Base-by-base conservation (phyloP, 2,329 filamentous ascomycete species). In the Diplodia seriata region DNA sequence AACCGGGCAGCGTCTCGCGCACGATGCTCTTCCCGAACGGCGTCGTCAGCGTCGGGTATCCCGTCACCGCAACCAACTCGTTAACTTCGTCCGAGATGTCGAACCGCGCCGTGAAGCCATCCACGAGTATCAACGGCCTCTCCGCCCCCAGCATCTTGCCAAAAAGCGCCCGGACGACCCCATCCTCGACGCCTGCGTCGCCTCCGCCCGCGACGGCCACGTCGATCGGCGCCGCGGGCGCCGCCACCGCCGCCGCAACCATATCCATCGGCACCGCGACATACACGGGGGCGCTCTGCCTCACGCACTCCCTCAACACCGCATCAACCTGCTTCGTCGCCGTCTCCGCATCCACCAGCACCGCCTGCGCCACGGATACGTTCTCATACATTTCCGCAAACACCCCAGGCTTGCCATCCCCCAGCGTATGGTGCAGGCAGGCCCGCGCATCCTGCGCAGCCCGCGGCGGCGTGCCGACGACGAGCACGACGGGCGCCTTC, bases 381-480 rank as follows among this genome's bases (percentile, higher is more conserved):
- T 82, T 78, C 18, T 76, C 74, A 40, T 80, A 77, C 81, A 87
- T 85, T 55, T 83, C 77, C 8, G 81, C 76, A 73, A 87, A 87
- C 18, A 81, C 77, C 26, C 80, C 74, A 67, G 83, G 87, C 38
- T 87, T 82, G 12, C 84, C 84, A 70, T 87, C 85, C n/a, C 82
- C 89, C 1, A 92, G 86, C 0, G 90, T 91, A 77, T 92, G 90
- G 76, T 93, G 90, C 26, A 87, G 76, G 59, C 81, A 69, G 12
- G 77, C 73, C 3, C 83, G 78, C 1, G 75, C 72, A 11, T 81
- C 78, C 69, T 86, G 85, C 3, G 80, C 77, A 9, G 72, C 69
- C 2, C 82, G 78, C 2, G 77, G 9, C 9, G 86, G 85, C 0
- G 83, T 83, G 2, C 86, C 86, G 26, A 88, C 85, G 51, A 89